Base-by-base conservation (phyloP, 2,329 filamentous ascomycete species). In the Cladophialophora chaetospira region DNA sequence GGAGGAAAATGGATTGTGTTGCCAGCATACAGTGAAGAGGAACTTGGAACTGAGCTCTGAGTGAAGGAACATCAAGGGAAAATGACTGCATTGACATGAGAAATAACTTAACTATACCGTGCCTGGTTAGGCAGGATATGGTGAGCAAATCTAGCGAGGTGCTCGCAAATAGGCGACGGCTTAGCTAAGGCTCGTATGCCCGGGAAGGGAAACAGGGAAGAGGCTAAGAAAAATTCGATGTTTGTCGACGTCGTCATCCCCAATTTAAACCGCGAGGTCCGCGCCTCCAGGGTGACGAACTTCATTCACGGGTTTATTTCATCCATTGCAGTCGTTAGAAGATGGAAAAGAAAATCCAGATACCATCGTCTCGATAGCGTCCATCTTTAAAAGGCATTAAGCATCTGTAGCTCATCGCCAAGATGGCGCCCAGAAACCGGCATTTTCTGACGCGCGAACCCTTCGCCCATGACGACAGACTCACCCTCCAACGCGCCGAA, bases 391-490 rank as follows among this genome's bases (percentile, higher is more conserved):
- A 33, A 33, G 29, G 28, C 13, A 47, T 23, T 13, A 2, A 13
- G 8, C 23, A 15, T 51, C 31, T 17, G 28, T 29, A 9, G 23
- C 9, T 10, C 36, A 0, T 19, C 55, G 10, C 61, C 58, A 35
- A 57, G 53, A 40, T 58, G 64, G n/a, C 46, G 10, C 15, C 55
- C 55, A n/a, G 60, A 57, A 56, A 52, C 55, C 52, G 26, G 42
- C 57, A 56, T 46, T 60, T 62, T 45, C 49, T 23, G 29, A 38
- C 29, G 42, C 60, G 49, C n/a, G 57, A 63, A 33, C 62, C 57
- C 8, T 63, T 64, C 29, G 10, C 49, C 17, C 15, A 58, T 42
- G 52, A 60, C 29, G 25, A 55, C 10, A 51, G 43, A 19, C 35
- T 63, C 17, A 45, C 33, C 1, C 40, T 61, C 28, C 28, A 54